phyloP scores from a whole-genome alignment of 2,329 filamentous ascomycete genomes.

The Aschersonia sp. region DNA sequence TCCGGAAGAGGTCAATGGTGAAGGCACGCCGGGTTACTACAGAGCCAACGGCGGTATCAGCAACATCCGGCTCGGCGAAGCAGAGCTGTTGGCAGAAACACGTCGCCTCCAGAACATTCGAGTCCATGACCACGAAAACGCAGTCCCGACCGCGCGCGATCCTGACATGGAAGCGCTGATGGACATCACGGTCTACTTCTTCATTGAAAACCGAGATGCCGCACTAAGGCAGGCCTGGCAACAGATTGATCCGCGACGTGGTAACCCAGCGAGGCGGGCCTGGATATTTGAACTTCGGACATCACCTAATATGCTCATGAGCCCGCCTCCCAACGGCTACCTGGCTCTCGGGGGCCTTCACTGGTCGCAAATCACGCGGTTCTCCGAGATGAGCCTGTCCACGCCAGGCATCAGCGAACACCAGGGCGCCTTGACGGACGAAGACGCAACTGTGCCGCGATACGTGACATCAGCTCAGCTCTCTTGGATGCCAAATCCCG shows the following conservation, averaged over 20 bases:
- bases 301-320: neutral
- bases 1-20: neutral
- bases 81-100: neutral
- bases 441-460: too few relatives aligned
- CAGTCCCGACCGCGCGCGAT: too few relatives aligned
- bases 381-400: neutral
- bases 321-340: neutral
- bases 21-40: neutral
- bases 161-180: too few relatives aligned
- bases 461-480: neutral
- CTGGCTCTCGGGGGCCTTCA: neutral
- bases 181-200: too few relatives aligned
- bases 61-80: neutral
- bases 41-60: neutral
- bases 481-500: neutral
- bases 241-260: too few relatives aligned
- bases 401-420: neutral
- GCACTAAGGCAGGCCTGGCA: too few relatives aligned
- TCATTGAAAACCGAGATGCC: too few relatives aligned
- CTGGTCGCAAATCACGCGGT: neutral
- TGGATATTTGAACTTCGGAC: neutral
- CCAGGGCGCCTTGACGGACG: neutral
- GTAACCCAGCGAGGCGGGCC: neutral
- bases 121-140: neutral
- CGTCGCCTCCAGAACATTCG: neutral